Percentiles rank a stretch among this genome's conserved stretches.
Conservation (phyloP, 352 stramenopile genomes). For the Elongisporangium senticosum region DNA sequence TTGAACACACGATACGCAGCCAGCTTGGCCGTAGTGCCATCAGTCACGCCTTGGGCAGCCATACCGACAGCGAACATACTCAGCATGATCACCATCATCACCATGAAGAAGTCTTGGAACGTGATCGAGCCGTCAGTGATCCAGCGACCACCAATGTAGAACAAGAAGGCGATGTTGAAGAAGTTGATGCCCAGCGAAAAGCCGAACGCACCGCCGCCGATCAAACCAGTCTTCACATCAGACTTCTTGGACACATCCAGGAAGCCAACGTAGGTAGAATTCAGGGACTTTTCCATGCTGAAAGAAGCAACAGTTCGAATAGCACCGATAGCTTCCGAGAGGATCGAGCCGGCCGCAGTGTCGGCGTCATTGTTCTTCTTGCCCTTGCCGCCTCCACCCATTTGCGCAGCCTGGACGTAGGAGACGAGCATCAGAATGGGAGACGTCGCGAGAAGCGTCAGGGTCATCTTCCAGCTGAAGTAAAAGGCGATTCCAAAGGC, state of each 20-base stretch:
- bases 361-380: slow-evolving; percentile 48
- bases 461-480: slow-evolving; percentile 56
- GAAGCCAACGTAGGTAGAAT: slow-evolving; percentile 25
- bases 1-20: slow-evolving; percentile 67
- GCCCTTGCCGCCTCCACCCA: slow-evolving; percentile 21
- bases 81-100: slow-evolving; percentile 67
- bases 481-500: slow-evolving; percentile 47
- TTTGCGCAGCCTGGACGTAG: slow-evolving; percentile 16
- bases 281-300: slow-evolving; percentile 34
- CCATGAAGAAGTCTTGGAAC: slow-evolving; percentile 74
- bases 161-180: slow-evolving; percentile 56
- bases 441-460: slow-evolving; percentile 32
- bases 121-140: slow-evolving; percentile 43
- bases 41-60: slow-evolving; percentile 39
- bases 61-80: slow-evolving; percentile 48
- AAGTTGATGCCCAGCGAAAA: slow-evolving; percentile 70
- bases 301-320: slow-evolving; percentile 61
- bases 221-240: slow-evolving; percentile 41
- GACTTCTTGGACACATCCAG: slow-evolving; percentile 25
- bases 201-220: slow-evolving; percentile 57
- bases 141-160: slow-evolving; percentile 59
- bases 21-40: slow-evolving; percentile 46
- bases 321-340: slow-evolving; percentile 34
- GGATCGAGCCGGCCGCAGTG: slow-evolving; percentile 30
- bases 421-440: slow-evolving; percentile 24